Evolutionary conservation across 169 alveolate species (phyloP).

Genomic region (Plasmodium berghei): DNA sequence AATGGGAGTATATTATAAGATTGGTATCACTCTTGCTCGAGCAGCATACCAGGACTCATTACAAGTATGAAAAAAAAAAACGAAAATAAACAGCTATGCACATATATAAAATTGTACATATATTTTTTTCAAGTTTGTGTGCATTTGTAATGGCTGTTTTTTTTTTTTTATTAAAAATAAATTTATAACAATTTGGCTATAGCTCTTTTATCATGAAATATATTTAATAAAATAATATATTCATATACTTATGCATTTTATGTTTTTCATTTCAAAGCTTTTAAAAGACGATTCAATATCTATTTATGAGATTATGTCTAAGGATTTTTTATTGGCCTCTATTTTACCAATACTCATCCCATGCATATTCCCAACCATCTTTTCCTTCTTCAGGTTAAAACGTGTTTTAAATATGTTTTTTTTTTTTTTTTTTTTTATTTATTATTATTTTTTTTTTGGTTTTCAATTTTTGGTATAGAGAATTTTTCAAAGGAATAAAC

Average conservation of each 20-base stretch:
- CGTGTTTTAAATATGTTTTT: neutral
- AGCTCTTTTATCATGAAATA: too few relatives aligned
- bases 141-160: too few relatives aligned
- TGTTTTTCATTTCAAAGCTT: constrained; percentile 22
- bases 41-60: constrained; percentile 75
- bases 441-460: neutral
- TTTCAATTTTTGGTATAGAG: neutral
- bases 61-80: constrained; percentile 21
- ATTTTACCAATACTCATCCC: constrained; percentile 54
- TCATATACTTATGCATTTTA: neutral
- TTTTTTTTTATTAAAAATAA: too few relatives aligned
- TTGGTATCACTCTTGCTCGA: constrained; percentile 46
- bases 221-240: neutral
- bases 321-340: constrained; percentile 68
- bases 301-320: constrained; percentile 73
- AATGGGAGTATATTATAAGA: constrained; percentile 42
- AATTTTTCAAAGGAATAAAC: neutral
- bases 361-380: constrained; percentile 25
- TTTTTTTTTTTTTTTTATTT: neutral
- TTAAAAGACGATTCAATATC: constrained; percentile 47
- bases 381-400: constrained; percentile 42
- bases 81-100: neutral
- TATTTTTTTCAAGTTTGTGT: neutral
- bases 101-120: neutral
- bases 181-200: too few relatives aligned